Evolutionary conservation across 345 rosid species (phyloP), one percentile per base, ranked within the genome.

Genomic region (Turnera subulata): DNA sequence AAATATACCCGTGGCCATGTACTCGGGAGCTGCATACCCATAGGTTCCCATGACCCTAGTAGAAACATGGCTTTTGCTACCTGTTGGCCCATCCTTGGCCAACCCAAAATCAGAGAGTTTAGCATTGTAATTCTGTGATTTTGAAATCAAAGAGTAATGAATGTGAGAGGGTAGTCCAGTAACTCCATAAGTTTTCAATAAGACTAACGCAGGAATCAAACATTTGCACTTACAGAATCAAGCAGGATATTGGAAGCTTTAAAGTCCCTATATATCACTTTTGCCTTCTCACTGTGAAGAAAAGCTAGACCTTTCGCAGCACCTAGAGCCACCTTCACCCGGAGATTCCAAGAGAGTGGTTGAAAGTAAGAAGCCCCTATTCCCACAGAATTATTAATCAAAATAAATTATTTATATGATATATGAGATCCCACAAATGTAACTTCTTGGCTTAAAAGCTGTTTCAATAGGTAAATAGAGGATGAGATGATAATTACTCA

Each of bases 1-100:
- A 9, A 50, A 23, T 9, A 57, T 54, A 85, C 92, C 97, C 49
- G 95, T 85, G 58, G 95, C 87, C 43, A 89, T 65, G 78, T 93
- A 93, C 57, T 89, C 97, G 0, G 97, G 98, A 75, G 98, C 98
- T 25, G 98, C 96, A 77, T 92, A 92, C 67, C 99, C 97, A 38
- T 83, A 64, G 26, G 97, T 89, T 70, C 99, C 99, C 87, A 93
- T 78, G 65, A 89, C 77, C 65, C 96, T 75, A n/a, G 99, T 89
- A 20, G 99, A 87, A 47, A 89, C 99, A 66, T 93, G 91, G 53
- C 99, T 93, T 45, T 73, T 77, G 56, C 86, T 97, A 23, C 85
- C 97, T 39, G 73, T 77, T 42, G 99, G 99, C 23, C 95, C 97
- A 56, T 93, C 96, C 78, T 91, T 77, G 19, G 99, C 99, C 63